Base-by-base conservation (phyloP, 1,284 basidiomycete species). In the Cutaneotrichosporon cavernicola region DNA sequence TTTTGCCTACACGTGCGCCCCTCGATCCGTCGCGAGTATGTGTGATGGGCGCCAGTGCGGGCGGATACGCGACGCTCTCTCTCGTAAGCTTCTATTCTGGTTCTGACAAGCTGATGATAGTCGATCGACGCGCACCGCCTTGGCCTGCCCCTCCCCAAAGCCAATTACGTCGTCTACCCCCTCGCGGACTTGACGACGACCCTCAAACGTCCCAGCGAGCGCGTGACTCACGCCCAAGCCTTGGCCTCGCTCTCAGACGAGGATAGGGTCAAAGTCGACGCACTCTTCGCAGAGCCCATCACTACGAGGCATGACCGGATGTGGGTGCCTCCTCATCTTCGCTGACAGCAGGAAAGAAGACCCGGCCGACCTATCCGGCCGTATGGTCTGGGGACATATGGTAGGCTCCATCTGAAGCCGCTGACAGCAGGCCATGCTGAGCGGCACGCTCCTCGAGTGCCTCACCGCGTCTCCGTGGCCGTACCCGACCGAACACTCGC, bases 11-110 rank as follows among this genome's bases (percentile, higher is more conserved):
- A 18, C 21, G 56, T n/a, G 26, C 55, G 21, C 22, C 36, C 11
- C 26, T 60, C 36, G 58, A 60, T 14, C 26, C 58, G 5, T n/a
- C 11, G 10, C 58, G 58, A 22, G 26, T 26, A 14, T 60, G 52
- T 26, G 50, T 60, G 31, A 30, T 60, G 13, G 58, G 58, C 26
- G 47, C 31, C n/a, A 60, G 58, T 36, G 58, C 58, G 21, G 58
- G 58, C 34, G 58, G 49, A 2, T 26, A 34, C 10, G 26, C 58
- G 1, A 46, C 58, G 2, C 32, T 60, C 4, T 26, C 40, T n/a
- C 18, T 60, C 1, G 58, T 60, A 22, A 43, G 50, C n/a, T 21
- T 26, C 16, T 30, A 21, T 22, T 8, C 10, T 43, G 26, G 11
- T n/a, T 11, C 10, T 5, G 18, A 18, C 18, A 18, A 38, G 50